Base-by-base conservation (phyloP, 352 stramenopile species). In the Phytophthora sojae region DNA sequence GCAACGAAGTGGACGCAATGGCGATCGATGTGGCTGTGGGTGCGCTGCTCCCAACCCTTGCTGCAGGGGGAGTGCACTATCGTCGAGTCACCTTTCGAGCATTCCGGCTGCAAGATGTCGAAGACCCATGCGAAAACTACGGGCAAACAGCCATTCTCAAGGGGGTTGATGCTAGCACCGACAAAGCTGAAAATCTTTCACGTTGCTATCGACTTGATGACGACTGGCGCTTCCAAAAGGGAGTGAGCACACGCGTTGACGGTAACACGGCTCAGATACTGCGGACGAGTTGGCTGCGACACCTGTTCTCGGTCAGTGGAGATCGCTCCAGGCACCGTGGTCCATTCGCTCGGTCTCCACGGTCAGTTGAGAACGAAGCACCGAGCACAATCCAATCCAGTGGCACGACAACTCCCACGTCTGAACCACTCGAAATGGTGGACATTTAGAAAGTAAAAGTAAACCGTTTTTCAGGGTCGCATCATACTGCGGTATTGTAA, bases 221-320 rank as follows among this genome's bases (percentile, higher is more conserved):
- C 15, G 57, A 81, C 15, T 86, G 80, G 32, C 56, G 53, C 44
- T 90, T 88, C 50, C 35, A 64, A 44, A 78, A n/a, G 25, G 70
- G 66, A 35, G 68, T 82, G 23, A 68, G 61, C 21, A 64, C 67
- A 1, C 53, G 47, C 11, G 70, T 90, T 6, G 80, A 88, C 51
- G 77, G 82, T 44, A 88, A 90, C 57, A 90, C 82, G 32, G 81
- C 80, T 15, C 74, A 81, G 64, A 83, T 90, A 37, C 60, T 90
- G 59, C 68, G 73, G 26, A 65, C 71, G 29, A 87, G 72, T 52
- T 88, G 82, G 82, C 51, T 90, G 56, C 74, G 69, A 37, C 66
- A 55, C 29, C 72, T 73, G 25, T 88, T 90, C 64, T 58, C 26
- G 6, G 80, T 90, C 1, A 71, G 71, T 55, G 82, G 82, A 17